Evolutionary conservation across 176 grass and related monocot species (phyloP), one percentile per base, ranked within the genome.

Genomic region (Oryza glaberrima): DNA sequence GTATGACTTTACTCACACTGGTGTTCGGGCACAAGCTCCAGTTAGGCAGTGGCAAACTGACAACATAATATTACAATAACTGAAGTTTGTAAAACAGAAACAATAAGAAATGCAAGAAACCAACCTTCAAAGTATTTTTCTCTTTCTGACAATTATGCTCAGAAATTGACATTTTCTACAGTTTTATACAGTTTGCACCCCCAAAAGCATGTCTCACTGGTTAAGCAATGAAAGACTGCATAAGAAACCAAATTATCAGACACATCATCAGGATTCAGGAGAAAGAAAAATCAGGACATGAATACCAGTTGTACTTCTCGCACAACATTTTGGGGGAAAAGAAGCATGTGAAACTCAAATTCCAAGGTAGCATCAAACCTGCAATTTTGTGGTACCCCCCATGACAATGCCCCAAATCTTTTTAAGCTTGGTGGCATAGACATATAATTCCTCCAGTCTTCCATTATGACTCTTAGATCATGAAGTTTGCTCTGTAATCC

Each of bases 311-410:
- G 34, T 54, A 30, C 35, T 70, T 77, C 81, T 56, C 75, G 68
- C 20, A 54, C 19, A 88, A 63, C 22, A 40, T 36, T 82, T 77
- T 72, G 64, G 11, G 11, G 12, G 11, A 3, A 10, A 56, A 56
- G n/a, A 69, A 3, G 58, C 11, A 79, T 2, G 14, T 32, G 9
- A 64, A 58, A 80, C 26, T 77, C 28, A 86, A 86, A 90, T 83
- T 46, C 22, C 13, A 78, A 82, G 73, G 26, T 32, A 67, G 64
- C 44, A 43, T 61, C 63, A 71, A 60, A 95, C 93, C 90, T 92
- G 86, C 88, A 92, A 88, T 95, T 92, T 88, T 88, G 88, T 30
- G 93, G 90, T 41, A 92, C 83, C 47, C 80, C 85, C 90, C 93
- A 92, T 76, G 82, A 81, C 16, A 85, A 76, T 69, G 69, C 26